Evolutionary conservation across 495 filamentous ascomycete species (phyloP).

Genomic region (Polyplosphaeria fusca): DNA sequence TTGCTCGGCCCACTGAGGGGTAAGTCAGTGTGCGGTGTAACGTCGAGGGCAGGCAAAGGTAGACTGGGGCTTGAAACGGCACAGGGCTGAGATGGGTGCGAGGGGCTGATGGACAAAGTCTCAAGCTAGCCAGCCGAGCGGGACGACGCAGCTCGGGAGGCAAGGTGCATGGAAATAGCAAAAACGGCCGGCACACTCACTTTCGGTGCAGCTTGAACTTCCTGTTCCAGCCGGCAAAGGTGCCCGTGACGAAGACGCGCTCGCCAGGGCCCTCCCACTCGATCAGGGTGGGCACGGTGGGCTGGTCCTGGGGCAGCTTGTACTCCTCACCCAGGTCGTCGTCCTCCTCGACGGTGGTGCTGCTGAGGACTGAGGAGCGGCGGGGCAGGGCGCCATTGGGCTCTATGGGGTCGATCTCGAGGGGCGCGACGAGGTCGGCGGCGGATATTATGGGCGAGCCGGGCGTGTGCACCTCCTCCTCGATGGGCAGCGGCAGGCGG

Average conservation of each 20-base stretch:
- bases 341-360: conserved; percentile 72
- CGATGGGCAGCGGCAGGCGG: conserved; percentile 85
- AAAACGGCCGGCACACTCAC: conserved; percentile 53
- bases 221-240: conserved; percentile 88
- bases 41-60: conserved; percentile 27
- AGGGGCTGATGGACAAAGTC: conserved; percentile 1
- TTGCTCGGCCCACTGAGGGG: conserved; percentile 37
- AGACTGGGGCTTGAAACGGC: too few relatives aligned
- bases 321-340: conserved; percentile 77
- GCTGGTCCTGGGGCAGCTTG: conserved; percentile 51
- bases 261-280: conserved; percentile 77
- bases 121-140: conserved; percentile 2
- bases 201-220: conserved; percentile 81
- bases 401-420: conserved; percentile 42
- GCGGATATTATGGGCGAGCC: conserved; percentile 79
- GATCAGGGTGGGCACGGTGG: conserved; percentile 73
- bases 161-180: background rate
- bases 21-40: conserved; percentile 28
- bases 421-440: conserved; percentile 46
- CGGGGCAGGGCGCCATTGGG: conserved; percentile 53
- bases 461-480: conserved; percentile 78
- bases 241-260: conserved; percentile 93
- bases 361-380: conserved; percentile 62
- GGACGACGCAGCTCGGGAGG: conserved; percentile 13
- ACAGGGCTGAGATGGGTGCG: too few relatives aligned